Percentiles rank a stretch among this genome's conserved stretches.
Conservation (phyloP, 129 eudicot species). For the Arctium minus region DNA sequence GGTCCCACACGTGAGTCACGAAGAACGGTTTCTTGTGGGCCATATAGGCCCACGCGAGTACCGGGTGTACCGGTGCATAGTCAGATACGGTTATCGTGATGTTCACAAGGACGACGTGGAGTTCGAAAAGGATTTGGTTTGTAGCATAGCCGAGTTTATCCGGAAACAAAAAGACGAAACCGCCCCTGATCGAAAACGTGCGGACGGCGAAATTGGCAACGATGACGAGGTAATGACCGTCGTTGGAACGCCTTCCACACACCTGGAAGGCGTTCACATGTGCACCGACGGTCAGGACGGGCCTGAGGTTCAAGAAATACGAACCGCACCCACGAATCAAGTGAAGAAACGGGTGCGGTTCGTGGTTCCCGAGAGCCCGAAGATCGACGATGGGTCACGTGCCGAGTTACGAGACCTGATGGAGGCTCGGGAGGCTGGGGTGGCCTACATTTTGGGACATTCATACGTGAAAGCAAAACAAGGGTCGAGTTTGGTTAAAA, state of each 20-base stretch:
- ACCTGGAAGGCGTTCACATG: conserved; percentile 38
- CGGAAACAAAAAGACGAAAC: conserved; percentile 39
- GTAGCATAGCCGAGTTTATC: conserved; percentile 85
- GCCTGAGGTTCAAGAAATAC: conserved; percentile 31
- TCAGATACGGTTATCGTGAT: conserved; percentile 91
- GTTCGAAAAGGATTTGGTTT: conserved; percentile 84
- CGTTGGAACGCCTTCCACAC: conserved; percentile 58
- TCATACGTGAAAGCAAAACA: conserved; percentile 75
- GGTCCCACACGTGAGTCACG: conserved; percentile 73
- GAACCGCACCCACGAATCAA: conserved; percentile 9
- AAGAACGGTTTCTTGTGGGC: conserved; percentile 90
- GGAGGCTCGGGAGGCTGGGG: conserved; percentile 92
- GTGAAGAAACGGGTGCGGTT: conserved; percentile 79
- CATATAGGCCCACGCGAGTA: conserved; percentile 81
- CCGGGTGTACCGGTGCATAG: conserved; percentile 78
- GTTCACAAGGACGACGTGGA: conserved; percentile 81
- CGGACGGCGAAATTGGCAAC: conserved; percentile 5
- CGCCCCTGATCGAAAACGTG: conserved; percentile 9
- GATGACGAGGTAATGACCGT: conserved; percentile 60
- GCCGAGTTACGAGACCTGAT: conserved; percentile 63
- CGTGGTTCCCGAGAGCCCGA: conserved; percentile 68
- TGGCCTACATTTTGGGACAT: conserved; percentile 83
- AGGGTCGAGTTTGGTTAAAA: conserved; percentile 69
- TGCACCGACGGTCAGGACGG: conserved; percentile 15
- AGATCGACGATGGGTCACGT: conserved; percentile 40